These are phyloP conservation scores for Rhododendron molle DNA, from an alignment of 148 eudicot species.

Conservation along the genomic window DNA sequence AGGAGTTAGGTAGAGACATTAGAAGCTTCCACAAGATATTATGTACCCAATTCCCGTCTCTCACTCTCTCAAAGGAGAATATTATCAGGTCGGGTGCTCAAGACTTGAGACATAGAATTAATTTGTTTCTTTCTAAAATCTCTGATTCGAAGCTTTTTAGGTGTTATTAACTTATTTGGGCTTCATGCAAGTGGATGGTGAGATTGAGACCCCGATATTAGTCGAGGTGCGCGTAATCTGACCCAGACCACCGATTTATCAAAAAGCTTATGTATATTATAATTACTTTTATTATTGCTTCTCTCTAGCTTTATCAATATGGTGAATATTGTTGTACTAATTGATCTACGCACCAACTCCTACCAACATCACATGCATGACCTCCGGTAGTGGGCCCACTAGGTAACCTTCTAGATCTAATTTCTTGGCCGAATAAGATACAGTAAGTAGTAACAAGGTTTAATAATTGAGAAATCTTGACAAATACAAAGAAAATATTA, in stretches of 20 bases:
- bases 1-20: constrained; percentile 54
- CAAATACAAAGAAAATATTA: not conserved
- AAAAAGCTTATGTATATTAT: not conserved
- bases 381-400: not conserved
- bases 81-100: too few species aligned
- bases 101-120: not conserved
- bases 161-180: not conserved
- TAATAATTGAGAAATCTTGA: not conserved
- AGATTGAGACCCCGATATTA: not conserved
- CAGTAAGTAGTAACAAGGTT: not conserved
- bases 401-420: constrained; percentile 7
- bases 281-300: not conserved
- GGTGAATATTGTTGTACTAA: constrained; percentile 8
- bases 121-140: too few species aligned
- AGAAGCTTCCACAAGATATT: constrained; percentile 44
- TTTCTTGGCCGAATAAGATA: not conserved
- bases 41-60: not conserved
- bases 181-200: too few species aligned
- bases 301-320: not conserved
- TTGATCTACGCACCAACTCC: not conserved
- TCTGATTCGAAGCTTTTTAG: too few species aligned
- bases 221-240: too few species aligned
- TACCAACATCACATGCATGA: constrained; percentile 15
- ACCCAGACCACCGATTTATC: not conserved
- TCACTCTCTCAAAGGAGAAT: not conserved